These are phyloP conservation scores for Trichoderma gamsii DNA, from an alignment of 495 filamentous ascomycete species.

Conservation along the genomic window DNA sequence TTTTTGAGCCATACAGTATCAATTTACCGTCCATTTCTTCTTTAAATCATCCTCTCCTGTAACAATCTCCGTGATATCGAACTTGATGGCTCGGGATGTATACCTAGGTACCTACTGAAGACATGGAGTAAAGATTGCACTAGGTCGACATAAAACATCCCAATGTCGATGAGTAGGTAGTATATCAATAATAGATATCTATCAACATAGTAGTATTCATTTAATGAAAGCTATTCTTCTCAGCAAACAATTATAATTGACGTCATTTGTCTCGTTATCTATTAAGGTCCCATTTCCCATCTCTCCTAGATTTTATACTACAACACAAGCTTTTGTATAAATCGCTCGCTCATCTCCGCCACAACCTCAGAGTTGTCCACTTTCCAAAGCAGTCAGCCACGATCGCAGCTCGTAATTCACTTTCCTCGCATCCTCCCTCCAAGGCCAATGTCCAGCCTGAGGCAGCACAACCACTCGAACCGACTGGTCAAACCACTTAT, in stretches of 20 bases:
- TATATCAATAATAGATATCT: too few relatives aligned
- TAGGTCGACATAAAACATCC: too few relatives aligned
- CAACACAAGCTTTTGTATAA: background rate
- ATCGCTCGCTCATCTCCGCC: background rate
- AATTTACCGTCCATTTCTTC: background rate
- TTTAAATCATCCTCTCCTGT: background rate
- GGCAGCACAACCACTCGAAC: background rate
- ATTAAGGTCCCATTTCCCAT: background rate
- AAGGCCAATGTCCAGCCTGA: background rate
- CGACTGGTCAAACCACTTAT: background rate
- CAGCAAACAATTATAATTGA: too few relatives aligned
- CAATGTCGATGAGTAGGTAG: too few relatives aligned
- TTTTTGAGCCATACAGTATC: background rate
- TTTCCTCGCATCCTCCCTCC: background rate
- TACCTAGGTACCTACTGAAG: too few relatives aligned
- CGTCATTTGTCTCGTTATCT: too few relatives aligned
- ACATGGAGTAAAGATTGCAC: too few relatives aligned
- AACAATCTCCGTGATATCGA: background rate
- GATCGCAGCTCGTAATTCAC: background rate
- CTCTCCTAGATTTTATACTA: background rate
- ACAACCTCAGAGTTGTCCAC: background rate
- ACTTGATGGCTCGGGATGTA: too few relatives aligned
- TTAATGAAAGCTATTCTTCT: too few relatives aligned
- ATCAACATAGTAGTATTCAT: too few relatives aligned
- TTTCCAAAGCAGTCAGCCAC: background rate